Percentiles rank a stretch among this genome's conserved stretches.
phyloP scores from a whole-genome alignment of 805 yeast species.

The Tanozyma kutaoensis region DNA sequence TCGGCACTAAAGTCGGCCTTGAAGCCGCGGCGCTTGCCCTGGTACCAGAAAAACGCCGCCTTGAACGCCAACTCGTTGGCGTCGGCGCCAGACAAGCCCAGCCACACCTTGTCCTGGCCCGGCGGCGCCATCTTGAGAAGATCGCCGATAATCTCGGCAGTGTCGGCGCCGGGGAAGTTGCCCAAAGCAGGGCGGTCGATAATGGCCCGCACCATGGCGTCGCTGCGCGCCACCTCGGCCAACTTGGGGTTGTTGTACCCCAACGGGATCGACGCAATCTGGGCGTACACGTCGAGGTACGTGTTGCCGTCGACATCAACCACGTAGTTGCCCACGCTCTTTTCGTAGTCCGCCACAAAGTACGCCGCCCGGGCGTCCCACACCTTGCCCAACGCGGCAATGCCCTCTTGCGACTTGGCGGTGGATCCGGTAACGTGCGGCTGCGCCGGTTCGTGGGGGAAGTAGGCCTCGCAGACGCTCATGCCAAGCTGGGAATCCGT shows the following conservation, averaged over 20 bases:
- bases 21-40: constrained; percentile 49
- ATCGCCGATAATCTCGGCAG: constrained; percentile 39
- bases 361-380: constrained; percentile 65
- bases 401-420: too few relatives aligned
- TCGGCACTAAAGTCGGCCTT: constrained; percentile 45
- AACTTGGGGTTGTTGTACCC: constrained; percentile 81
- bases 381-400: constrained; percentile 46
- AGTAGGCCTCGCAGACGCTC: constrained; percentile 42
- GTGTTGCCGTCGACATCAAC: constrained; percentile 72
- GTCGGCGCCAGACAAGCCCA: constrained; percentile 75
- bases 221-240: constrained; percentile 53
- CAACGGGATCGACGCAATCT: constrained; percentile 73
- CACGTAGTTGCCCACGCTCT: constrained; percentile 68
- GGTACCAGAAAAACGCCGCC: constrained; percentile 78
- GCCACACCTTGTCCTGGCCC: constrained; percentile 66
- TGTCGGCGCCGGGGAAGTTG: constrained; percentile 36
- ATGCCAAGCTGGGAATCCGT: too few relatives aligned
- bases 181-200: constrained; percentile 69
- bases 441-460: constrained; percentile 67
- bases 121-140: constrained; percentile 61
- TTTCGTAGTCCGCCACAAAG: constrained; percentile 63
- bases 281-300: constrained; percentile 65
- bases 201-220: constrained; percentile 57
- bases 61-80: constrained; percentile 85
- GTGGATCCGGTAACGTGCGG: too few relatives aligned